Conservation (phyloP, 208 protist species). For the Trypanosoma platydactyli region DNA sequence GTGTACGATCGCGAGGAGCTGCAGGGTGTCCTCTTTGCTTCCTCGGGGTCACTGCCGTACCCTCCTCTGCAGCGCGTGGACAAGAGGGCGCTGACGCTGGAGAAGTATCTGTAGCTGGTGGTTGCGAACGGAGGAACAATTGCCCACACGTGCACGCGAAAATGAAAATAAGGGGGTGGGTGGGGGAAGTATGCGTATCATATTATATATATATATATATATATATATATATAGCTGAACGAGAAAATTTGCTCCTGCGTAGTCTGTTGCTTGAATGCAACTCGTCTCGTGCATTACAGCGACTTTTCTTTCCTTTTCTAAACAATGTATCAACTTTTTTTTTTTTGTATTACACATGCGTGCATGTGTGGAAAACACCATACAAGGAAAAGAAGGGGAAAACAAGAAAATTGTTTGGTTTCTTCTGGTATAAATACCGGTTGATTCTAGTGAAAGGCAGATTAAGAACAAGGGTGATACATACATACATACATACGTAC, state of each 20-base stretch:
- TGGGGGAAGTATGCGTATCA: too few relatives aligned
- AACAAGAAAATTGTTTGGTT: slow-evolving; percentile 12
- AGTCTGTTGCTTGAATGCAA: too few relatives aligned
- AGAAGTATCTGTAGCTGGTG: slow-evolving; percentile 69
- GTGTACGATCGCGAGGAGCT: slow-evolving; percentile 80
- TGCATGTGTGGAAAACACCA: slow-evolving; percentile 7
- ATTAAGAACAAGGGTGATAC: slow-evolving; percentile 2
- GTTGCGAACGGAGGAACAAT: neutral
- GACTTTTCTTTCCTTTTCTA: too few relatives aligned
- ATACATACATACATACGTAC: neutral
- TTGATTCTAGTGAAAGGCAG: neutral
- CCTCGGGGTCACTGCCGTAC: slow-evolving; percentile 42
- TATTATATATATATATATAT: too few relatives aligned
- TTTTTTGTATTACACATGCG: slow-evolving; percentile 18
- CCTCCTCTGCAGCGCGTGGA: slow-evolving; percentile 55
- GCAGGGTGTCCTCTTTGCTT: slow-evolving; percentile 64
- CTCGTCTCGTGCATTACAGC: too few relatives aligned
- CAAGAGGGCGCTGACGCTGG: slow-evolving; percentile 64
- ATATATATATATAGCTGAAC: too few relatives aligned
- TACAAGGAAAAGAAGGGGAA: slow-evolving; percentile 12
- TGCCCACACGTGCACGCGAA: too few relatives aligned
- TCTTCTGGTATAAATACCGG: slow-evolving; percentile 4
- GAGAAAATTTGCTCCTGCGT: too few relatives aligned
- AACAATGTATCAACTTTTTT: too few relatives aligned
- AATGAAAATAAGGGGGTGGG: too few relatives aligned